Base-by-base conservation (phyloP, 23 red algal genomes). In the Gracilaria domingensis region DNA sequence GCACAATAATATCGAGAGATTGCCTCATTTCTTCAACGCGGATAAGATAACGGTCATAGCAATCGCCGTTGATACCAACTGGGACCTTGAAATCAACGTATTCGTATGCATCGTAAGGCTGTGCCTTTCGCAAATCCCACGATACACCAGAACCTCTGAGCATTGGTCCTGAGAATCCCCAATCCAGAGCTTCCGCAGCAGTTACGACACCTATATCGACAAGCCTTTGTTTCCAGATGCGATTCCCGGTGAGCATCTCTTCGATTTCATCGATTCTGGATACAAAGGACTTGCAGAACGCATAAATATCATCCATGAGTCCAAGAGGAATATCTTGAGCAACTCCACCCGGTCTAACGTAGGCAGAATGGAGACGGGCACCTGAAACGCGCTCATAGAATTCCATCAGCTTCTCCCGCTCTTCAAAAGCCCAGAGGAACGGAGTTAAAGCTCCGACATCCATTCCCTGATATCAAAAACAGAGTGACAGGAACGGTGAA, bases 401-500 rank as follows among this genome's bases (percentile, higher is more conserved):
- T 67, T 99, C 97, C 89, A 99, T 96, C 26, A 95, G 83, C 79
- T 99, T 99, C 54, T 99, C 97, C 24, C 97, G 91, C 67, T 99
- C 97, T 70, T 99, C 97, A 88, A 99, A 99, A 23, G 97, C 97
- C 97, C 94, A 96, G 38, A 99, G 79, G 71, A 99, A 99, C 45
- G 97, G 97, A 35, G 97, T 96, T 66, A 99, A 78, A 32, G 97
- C 97, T 58, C 97, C 97, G 24, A 99, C 93, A 89, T 99, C 97
- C 97, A 99, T 99, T 13, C 87, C 87, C 87, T 90, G 33, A 0
- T 17, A 51, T 51, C 2, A 57, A 0, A n/a, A 79, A 16, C 23
- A 53, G 32, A 34, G 37, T 51, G 11, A 26, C 24, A 24, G 59
- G 1, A 62, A 62, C 13, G 26, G 29, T 2, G 24, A 62, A 62